Base-by-base conservation (phyloP, 106 monocot species). In the Platanthera zijinensis region DNA sequence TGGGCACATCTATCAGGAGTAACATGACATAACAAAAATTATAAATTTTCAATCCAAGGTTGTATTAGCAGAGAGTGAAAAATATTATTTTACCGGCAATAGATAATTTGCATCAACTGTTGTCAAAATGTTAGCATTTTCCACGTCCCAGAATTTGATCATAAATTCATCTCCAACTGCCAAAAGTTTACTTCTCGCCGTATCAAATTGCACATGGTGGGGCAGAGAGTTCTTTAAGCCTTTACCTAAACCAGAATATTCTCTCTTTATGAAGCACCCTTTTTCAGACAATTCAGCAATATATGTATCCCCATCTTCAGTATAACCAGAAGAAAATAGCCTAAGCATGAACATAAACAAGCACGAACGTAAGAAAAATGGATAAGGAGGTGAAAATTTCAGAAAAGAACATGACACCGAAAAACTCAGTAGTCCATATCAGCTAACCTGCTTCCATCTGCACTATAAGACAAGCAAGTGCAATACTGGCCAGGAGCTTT, bases 401-500 rank as follows among this genome's bases (percentile, higher is more conserved):
- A 28, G 9, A 17, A 64, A 74, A 74, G 5, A 8, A 6, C 32
- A 49, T 9, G n/a, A 54, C 48, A 73, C 50, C 46, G 51, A 59
- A 12, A 6, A 46, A 5, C 11, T 25, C 14, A 13, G 32, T 74
- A 12, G 6, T 10, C 30, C 9, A 59, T 52, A 69, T 52, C 82
- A 51, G 66, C 48, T 28, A 61, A 92, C 92, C 92, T 89, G 47
- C 82, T 56, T 64, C 92, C 89, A 72, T 92, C 89, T 74, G 89
- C 89, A 84, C 92, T 92, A 71, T 92, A 92, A 59, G 92, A 85
- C 92, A 92, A 89, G 52, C 89, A 89, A 25, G 92, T 92, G 61
- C 92, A 90, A 85, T 85, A 92, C 47, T 78, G 87, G 21, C 92
- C 92, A 19, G 92, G 92, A 19, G 92, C 92, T 61, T 87, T 87